Conservation (phyloP, 768 basidiomycete genomes). For the Suillus ampliporus region DNA sequence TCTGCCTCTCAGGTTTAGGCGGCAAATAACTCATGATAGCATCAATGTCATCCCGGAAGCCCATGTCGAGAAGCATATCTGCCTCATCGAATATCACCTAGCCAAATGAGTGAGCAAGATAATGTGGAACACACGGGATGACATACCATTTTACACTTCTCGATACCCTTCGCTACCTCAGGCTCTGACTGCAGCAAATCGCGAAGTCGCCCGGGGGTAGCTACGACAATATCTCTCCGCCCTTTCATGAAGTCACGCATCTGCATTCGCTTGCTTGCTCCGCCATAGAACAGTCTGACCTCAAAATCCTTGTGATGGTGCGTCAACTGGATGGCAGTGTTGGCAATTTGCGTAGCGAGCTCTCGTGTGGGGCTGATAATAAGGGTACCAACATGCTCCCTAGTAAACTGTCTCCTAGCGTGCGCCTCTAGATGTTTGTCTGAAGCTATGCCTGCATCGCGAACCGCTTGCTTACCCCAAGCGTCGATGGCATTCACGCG, state of each 20-base stretch:
- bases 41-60: slow-evolving; percentile 87
- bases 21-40: slow-evolving; percentile 72
- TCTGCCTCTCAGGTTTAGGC: slow-evolving; percentile 71
- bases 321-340: slow-evolving; percentile 74
- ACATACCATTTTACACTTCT: slow-evolving; percentile 63
- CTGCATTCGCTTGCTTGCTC: slow-evolving; percentile 68
- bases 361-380: slow-evolving; percentile 92
- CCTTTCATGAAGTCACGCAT: slow-evolving; percentile 67
- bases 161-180: slow-evolving; percentile 57
- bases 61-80: slow-evolving; percentile 90
- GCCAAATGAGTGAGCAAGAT: slow-evolving; percentile 7
- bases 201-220: slow-evolving; percentile 86
- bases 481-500: slow-evolving; percentile 65
- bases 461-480: slow-evolving; percentile 44
- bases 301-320: slow-evolving; percentile 65
- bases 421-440: slow-evolving; percentile 37
- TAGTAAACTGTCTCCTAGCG: slow-evolving; percentile 46
- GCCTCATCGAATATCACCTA: slow-evolving; percentile 93
- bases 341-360: slow-evolving; percentile 87
- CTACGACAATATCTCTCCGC: slow-evolving; percentile 82
- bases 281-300: slow-evolving; percentile 81
- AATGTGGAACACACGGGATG: slow-evolving; percentile 4
- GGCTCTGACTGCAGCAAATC: slow-evolving; percentile 71
- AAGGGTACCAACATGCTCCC: slow-evolving; percentile 66
- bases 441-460: slow-evolving; percentile 46